These are phyloP conservation scores for Scheffersomyces coipomensis DNA, from an alignment of 805 yeast genomes.

Conservation along the genomic window DNA sequence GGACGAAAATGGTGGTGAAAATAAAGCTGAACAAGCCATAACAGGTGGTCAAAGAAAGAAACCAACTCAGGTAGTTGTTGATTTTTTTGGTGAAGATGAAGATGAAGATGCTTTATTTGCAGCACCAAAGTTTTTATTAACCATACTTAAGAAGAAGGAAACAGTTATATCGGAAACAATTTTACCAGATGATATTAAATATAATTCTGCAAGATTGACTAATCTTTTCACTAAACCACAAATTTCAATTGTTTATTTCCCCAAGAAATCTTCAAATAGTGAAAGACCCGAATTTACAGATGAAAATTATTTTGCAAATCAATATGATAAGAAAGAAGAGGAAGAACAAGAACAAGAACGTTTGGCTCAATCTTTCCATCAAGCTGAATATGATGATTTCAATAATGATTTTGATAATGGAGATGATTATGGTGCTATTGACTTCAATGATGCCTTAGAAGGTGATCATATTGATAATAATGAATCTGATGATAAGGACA, in stretches of 20 bases:
- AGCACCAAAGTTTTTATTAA: conserved; percentile 20
- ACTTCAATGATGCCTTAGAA: conserved; percentile 42
- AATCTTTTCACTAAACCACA: conserved; percentile 68
- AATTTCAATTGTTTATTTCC: conserved; percentile 13
- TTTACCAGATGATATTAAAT: conserved; percentile 73
- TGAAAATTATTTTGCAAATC: conserved; percentile 71
- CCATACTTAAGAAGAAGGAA: conserved; percentile 10
- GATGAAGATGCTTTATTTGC: conserved; percentile 35
- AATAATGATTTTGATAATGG: conserved; percentile 33
- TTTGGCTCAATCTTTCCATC: conserved; percentile 36
- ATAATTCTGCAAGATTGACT: conserved; percentile 66
- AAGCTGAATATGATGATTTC: conserved; percentile 40
- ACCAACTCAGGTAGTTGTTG: conserved; percentile 22
- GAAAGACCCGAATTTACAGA: conserved; percentile 48
- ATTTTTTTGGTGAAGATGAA: conserved; percentile 31
- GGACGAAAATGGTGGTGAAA: conserved; percentile 3
- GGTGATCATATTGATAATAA: conserved; percentile 7
- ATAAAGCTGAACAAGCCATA: conserved; percentile 2
- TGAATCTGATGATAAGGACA: conserved; percentile 3
- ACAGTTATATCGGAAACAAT: conserved; percentile 29
- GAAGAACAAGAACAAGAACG: conserved; percentile 35
- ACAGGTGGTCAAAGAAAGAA: conserved; percentile 10
- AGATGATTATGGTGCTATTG: conserved; percentile 36
- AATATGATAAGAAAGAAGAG: conserved; percentile 41
- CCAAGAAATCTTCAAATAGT: conserved; percentile 10